Base-by-base conservation (phyloP, 2,329 filamentous ascomycete genomes). In the Triangularia verruculosa region DNA sequence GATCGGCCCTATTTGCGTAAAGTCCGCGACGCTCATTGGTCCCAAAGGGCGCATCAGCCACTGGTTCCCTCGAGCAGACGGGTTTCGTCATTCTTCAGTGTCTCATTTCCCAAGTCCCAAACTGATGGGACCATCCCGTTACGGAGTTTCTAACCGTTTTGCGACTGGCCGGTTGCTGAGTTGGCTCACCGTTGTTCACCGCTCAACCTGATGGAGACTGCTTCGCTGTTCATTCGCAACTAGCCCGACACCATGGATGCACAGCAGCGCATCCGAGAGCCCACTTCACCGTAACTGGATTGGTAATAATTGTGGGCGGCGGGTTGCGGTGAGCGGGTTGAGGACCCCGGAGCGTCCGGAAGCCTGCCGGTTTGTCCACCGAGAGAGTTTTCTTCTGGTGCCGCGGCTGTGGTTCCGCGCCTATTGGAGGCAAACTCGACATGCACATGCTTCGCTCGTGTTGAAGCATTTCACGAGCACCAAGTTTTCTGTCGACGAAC, bases 211-310 rank as follows among this genome's bases (percentile, higher is more conserved):
- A n/a, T n/a, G n/a, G 20, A 24, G n/a, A 54, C 15, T 54, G 39
- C 39, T 47, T 47, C 9, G 39, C 39, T 47, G 39, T 47, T 47
- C 39, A 47, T 52, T n/a, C 8, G 53, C 27, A 43, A 57, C 64
- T 61, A 64, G 58, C 51, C 57, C 57, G 53, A 51, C 59, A 61
- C 57, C 63, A 59, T 47, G 62, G 58, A 65, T 51, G 57, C 58
- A 67, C 64, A 22, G 63, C 59, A 64, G 64, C 66, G 62, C 64
- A 68, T 66, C 64, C 55, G 62, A 62, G 54, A 61, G 57, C 11
- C 22, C 57, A 39, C 57, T 51, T 59, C 57, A 25, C 57, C 57
- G 57, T 59, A 59, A 52, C 11, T 25, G 34, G 39, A 59, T 39
- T 43, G 32, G 22, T 39, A 27, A 17, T 59, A 34, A 34, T 9